phyloP scores from a whole-genome alignment of 2,329 filamentous ascomycete species.

The Colletotrichum neosansevieriae region DNA sequence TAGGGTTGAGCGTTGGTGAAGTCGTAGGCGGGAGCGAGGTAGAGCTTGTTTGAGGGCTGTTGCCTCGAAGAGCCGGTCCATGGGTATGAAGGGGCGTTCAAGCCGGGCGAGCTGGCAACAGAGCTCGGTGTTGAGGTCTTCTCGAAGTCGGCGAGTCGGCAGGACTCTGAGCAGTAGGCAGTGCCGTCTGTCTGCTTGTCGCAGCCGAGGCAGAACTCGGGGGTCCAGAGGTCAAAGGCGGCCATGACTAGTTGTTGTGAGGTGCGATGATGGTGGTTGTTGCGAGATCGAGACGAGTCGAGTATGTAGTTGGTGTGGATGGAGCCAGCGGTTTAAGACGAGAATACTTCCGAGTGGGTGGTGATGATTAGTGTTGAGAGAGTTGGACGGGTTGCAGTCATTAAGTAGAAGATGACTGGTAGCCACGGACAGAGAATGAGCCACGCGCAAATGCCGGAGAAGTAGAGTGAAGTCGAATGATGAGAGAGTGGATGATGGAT shows the following conservation, averaged over 20 bases:
- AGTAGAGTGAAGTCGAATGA: slow-evolving; percentile 42
- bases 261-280: slow-evolving; percentile 1
- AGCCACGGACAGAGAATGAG: slow-evolving; percentile 27
- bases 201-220: slow-evolving; percentile 93
- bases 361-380: slow-evolving; percentile 7
- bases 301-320: slow-evolving; percentile 9
- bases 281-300: not conserved
- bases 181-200: slow-evolving; percentile 87
- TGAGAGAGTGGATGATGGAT: slow-evolving; percentile 32
- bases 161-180: slow-evolving; percentile 93
- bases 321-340: not conserved
- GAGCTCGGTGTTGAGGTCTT: slow-evolving; percentile 71
- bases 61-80: slow-evolving; percentile 54
- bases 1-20: slow-evolving; percentile 75
- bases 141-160: slow-evolving; percentile 89
- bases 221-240: slow-evolving; percentile 75
- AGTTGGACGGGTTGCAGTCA: slow-evolving; percentile 27
- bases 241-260: slow-evolving; percentile 18
- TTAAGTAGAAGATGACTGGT: slow-evolving; percentile 35
- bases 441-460: slow-evolving; percentile 31
- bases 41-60: slow-evolving; percentile 63
- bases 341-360: not conserved
- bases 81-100: slow-evolving; percentile 63
- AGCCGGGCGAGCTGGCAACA: slow-evolving; percentile 68
- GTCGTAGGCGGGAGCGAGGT: slow-evolving; percentile 81